These are phyloP conservation scores for Candida wancherniae DNA, from an alignment of 805 yeast genomes.

Conservation along the genomic window DNA sequence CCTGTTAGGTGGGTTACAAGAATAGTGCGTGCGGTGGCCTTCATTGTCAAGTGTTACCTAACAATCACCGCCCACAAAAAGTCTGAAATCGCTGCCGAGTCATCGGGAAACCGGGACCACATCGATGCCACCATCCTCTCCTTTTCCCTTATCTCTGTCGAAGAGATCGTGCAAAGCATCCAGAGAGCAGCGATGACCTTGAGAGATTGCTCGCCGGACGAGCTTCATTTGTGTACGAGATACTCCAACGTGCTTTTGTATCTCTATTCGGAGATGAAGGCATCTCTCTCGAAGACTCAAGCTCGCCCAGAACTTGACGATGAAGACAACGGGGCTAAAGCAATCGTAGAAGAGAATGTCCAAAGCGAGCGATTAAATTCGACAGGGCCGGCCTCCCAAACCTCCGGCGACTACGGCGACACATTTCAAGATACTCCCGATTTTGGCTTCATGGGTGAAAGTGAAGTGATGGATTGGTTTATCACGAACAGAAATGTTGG, in stretches of 20 bases:
- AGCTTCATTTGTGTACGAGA: conserved; percentile 74
- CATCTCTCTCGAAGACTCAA: conserved; percentile 29
- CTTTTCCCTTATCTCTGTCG: conserved; percentile 61
- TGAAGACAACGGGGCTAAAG: conserved; percentile 1
- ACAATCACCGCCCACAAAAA: conserved; percentile 50
- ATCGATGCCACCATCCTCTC: conserved; percentile 49
- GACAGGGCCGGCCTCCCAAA: conserved; percentile 2
- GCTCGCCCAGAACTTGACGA: conserved; percentile 1
- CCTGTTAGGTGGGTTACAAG: conserved; percentile 92
- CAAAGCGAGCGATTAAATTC: not conserved
- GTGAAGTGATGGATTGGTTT: conserved; percentile 43
- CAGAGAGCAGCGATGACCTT: conserved; percentile 69
- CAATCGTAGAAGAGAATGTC: conserved; percentile 10
- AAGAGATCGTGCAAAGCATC: conserved; percentile 63
- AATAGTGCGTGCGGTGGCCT: conserved; percentile 83
- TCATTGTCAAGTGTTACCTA: conserved; percentile 78
- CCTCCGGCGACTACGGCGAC: conserved; percentile 13
- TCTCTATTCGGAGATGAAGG: conserved; percentile 69
- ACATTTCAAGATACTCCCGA: conserved; percentile 10
- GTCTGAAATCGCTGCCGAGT: conserved; percentile 15
- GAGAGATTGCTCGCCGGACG: conserved; percentile 85
- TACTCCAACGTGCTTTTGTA: conserved; percentile 75
- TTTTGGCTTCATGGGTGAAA: conserved; percentile 27
- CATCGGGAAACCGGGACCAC: conserved; percentile 21
- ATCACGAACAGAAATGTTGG: conserved; percentile 31